These are phyloP conservation scores for Pezizomycotina sp. DNA, from an alignment of 2,329 filamentous ascomycete species.

Conservation along the genomic window DNA sequence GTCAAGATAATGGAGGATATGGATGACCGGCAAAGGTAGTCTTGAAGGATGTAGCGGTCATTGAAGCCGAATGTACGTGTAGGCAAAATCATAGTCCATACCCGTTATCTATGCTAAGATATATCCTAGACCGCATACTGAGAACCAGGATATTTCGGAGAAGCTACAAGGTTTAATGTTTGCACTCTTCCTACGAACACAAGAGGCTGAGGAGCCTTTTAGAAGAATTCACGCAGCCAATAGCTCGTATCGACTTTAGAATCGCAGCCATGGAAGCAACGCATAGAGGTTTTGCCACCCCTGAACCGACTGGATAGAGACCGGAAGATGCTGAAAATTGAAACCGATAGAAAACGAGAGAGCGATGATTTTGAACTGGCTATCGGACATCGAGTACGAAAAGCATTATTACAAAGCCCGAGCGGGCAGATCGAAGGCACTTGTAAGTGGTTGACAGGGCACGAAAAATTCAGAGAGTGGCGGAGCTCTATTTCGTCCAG, in stretches of 20 bases:
- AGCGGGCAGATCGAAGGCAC: slow-evolving; percentile 17
- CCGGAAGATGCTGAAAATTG: not conserved
- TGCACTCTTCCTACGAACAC: no score
- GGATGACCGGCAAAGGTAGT: slow-evolving; percentile 7
- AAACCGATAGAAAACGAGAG: slow-evolving; percentile 9
- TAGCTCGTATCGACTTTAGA: slow-evolving; percentile 18
- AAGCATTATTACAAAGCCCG: slow-evolving; percentile 18
- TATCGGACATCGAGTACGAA: slow-evolving; percentile 22
- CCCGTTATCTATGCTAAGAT: not conserved
- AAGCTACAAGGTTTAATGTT: no score
- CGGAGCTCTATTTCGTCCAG: slow-evolving; percentile 15
- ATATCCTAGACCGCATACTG: not conserved
- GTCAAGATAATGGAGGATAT: no score
- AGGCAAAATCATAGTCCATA: not conserved
- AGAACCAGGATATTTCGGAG: slow-evolving; percentile 3
- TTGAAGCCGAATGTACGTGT: slow-evolving; percentile 11
- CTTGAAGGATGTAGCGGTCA: slow-evolving; percentile 2
- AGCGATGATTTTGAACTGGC: slow-evolving; percentile 23
- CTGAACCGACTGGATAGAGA: not conserved
- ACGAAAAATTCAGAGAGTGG: slow-evolving; percentile 20
- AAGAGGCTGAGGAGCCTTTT: slow-evolving; percentile 13
- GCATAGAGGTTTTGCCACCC: slow-evolving; percentile 7
- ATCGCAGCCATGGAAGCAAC: slow-evolving; percentile 13
- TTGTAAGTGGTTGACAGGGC: slow-evolving; percentile 21
- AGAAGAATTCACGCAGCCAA: slow-evolving; percentile 11